A percentile compares a stretch with the other conserved stretches of the same genome.
Evolutionary conservation across 2,329 filamentous ascomycete genomes (phyloP).

Genomic region (Penicillium sp.): DNA sequence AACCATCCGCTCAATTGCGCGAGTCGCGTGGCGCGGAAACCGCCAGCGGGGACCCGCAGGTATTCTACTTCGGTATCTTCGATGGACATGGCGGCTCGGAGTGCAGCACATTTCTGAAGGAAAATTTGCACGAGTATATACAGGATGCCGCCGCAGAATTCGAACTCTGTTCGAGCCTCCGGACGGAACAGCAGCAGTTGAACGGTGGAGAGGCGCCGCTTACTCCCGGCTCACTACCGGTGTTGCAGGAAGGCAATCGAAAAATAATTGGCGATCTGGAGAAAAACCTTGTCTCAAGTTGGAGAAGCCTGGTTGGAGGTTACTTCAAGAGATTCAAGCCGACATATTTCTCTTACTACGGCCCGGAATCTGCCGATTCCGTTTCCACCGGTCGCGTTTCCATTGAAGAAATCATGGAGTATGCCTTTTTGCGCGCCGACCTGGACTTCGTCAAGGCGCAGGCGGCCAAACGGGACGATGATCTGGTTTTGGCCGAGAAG

Average conservation of each 20-base stretch:
- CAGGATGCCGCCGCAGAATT: slow-evolving; percentile 77
- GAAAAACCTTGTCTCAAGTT: slow-evolving; percentile 67
- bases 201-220: slow-evolving; percentile 6
- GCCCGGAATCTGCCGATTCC: slow-evolving; percentile 16
- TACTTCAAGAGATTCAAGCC: slow-evolving; percentile 92
- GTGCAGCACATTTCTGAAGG: slow-evolving; percentile 80
- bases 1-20: slow-evolving; percentile 43
- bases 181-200: slow-evolving; percentile 33
- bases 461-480: slow-evolving; percentile 72
- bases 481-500: slow-evolving; percentile 66
- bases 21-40: slow-evolving; percentile 67
- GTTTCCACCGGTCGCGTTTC: slow-evolving; percentile 38
- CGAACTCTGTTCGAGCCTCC: slow-evolving; percentile 72
- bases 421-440: slow-evolving; percentile 90
- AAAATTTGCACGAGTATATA: slow-evolving; percentile 83
- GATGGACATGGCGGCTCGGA: slow-evolving; percentile 91
- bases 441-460: slow-evolving; percentile 91
- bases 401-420: slow-evolving; percentile 65
- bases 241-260: slow-evolving; percentile 55
- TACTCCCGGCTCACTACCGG: slow-evolving; percentile 40
- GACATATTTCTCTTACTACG: slow-evolving; percentile 63
- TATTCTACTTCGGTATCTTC: slow-evolving; percentile 97
- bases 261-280: slow-evolving; percentile 67
- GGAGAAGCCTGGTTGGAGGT: slow-evolving; percentile 81
- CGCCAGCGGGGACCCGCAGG: slow-evolving; percentile 82